Base-by-base conservation (phyloP, 1,284 basidiomycete species). In the Sporisorium reilianum region DNA sequence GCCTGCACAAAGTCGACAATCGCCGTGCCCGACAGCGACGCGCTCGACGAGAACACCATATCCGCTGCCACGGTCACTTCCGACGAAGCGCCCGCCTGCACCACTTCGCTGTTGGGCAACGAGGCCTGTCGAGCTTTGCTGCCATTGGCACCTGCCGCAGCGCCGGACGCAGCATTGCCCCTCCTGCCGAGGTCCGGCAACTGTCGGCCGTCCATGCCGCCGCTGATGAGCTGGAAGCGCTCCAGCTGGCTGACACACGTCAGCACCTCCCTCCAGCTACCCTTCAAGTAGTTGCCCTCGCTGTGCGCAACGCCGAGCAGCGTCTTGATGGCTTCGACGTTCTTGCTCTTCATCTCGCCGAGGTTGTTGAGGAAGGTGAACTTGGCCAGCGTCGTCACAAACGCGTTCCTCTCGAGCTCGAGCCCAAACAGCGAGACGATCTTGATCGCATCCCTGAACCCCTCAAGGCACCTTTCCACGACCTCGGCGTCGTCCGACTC, bases 61-160 rank as follows among this genome's bases (percentile, higher is more conserved):
- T 99, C 97, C 6, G 96, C 94, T 0, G 97, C 95, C 51, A 99
- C 95, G 0, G 96, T 99, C 76, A 99, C 97, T 85, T 99, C 95
- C 0, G 94, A 94, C 26, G 97, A 98, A 50, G 94, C 90, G 80
- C 96, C 97, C 85, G 98, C 97, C 77, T 95, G 94, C 0, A 95
- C 95, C 28, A 99, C 89, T 78, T 98, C 96, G 84, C 98, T 95
- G 8, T 93, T 90, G 7, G 88, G 84, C 58, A 91, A 89, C 32
- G 74, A 48, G 36, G 73, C 73, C 51, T 54, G 72, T 22, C 60
- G 50, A 11, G 55, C 50, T 26, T 26, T 53, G 28, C 30, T 46
- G 25, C 61, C 48, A 34, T 57, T 65, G 9, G 63, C 54, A 8
- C 52, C 58, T 7, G 56, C 53, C 2, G 64, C 64, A 34, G 42